Evolutionary conservation across 2,329 filamentous ascomycete species (phyloP).

Genomic region (Calonectria naviculata): DNA sequence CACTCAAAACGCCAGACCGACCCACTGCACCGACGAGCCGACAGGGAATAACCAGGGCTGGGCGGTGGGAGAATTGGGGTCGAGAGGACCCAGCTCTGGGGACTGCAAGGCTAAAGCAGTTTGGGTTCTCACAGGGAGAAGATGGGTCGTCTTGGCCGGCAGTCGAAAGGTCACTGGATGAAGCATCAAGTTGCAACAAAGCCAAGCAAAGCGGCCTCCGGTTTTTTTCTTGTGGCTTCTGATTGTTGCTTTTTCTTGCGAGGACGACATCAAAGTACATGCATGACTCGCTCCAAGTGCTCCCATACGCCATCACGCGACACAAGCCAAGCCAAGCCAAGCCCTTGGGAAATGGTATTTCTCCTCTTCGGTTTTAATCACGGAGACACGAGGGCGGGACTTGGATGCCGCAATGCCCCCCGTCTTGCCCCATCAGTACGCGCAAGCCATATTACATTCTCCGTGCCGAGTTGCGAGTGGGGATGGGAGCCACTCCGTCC

Average conservation of each 20-base stretch:
- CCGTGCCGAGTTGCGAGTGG: not conserved
- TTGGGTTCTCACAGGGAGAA: conserved; percentile 5
- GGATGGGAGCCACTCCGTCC: not conserved
- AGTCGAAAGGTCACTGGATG: not conserved
- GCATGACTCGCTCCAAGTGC: not conserved
- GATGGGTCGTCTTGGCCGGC: not conserved
- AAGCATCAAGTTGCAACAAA: not conserved
- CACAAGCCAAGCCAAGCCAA: not conserved
- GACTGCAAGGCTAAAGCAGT: conserved; percentile 16
- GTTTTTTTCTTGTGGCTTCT: not conserved
- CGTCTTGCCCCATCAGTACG: conserved; percentile 7
- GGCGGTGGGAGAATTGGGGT: not conserved
- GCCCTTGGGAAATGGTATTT: not conserved
- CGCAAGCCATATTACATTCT: conserved; percentile 10
- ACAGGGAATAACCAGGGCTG: not conserved
- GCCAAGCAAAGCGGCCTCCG: not conserved
- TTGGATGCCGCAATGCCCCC: not conserved
- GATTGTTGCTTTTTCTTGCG: too few relatives aligned
- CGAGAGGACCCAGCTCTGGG: not conserved
- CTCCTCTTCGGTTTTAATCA: not conserved
- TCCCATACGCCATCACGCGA: not conserved
- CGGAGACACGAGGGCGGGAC: not conserved
- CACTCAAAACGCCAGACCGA: conserved; percentile 2
- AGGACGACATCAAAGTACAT: too few relatives aligned
- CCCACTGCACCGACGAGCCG: not conserved